Evolutionary conservation across 1,139 yeast species (phyloP), one percentile per base, ranked within the genome.

Genomic region (Arxiozyma slooffiae): DNA sequence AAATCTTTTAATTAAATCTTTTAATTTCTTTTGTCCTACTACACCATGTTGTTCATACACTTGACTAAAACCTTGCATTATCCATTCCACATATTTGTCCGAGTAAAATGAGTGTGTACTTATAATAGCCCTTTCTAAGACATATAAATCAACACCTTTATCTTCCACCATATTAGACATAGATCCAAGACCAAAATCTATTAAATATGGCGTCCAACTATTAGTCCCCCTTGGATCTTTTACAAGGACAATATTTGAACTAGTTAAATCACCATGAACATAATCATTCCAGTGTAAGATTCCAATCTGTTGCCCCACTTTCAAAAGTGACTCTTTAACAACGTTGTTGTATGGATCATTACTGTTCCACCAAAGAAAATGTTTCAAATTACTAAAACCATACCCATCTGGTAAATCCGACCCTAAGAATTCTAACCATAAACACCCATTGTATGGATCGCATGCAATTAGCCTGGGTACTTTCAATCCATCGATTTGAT

Each of bases 71-170:
- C 97, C 97, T 49, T 79, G 76, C 57, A 90, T 70, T 11, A 90
- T 63, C 89, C 94, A 83, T 44, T 70, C 66, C 58, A 79, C 82
- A 65, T 89, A 88, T 43, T 67, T 61, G 1, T 75, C 78, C 4
- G 96, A 76, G 61, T 77, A 78, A 5, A 76, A 75, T 0, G 98
- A 92, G 66, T 94, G 98, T 0, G 98, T 94, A 57, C 96, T 86
- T 40, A 79, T 70, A 21, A 94, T 78, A 1, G 99, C 98, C 60
- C 97, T 74, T 66, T 94, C 98, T 55, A 94, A 71, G 9, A 94
- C 97, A 62, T 92, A 94, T 53, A 94, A 67, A 66, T 94, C 99
- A 17, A 94, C 98, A 2, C 98, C 97, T 66, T 88, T 89, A 64
- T 92, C 97, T 61, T 94, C 98, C 0, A 86, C 77, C 55, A 88